Base-by-base conservation (phyloP, 1,284 basidiomycete species). In the Fomes fomentarius region DNA sequence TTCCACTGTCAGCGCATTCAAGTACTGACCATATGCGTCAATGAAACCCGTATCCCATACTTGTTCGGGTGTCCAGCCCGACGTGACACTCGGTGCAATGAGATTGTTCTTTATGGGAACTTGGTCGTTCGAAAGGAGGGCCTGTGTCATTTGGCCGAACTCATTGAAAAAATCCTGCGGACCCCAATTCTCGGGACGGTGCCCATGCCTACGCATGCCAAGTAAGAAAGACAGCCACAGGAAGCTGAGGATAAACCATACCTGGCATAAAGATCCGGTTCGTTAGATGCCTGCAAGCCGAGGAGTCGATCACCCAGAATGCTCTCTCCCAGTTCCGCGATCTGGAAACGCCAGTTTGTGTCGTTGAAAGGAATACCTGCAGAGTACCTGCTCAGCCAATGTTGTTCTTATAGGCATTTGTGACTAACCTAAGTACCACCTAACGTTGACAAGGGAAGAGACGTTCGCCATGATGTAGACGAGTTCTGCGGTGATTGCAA, bases 281-380 rank as follows among this genome's bases (percentile, higher is more conserved):
- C 87, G 67, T 90, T 90, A 4, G 82, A 84, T 10, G 74, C 74
- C 63, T 84, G 80, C 33, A 87, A 63, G 1, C 85, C 52, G 25
- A 83, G 68, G 12, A 89, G 77, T 57, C 77, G 71, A 50, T 77
- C 69, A 0, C 87, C 87, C 2, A 90, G 75, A 52, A 87, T 80
- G 24, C 66, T 42, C 54, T 78, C 70, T 2, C 73, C 74, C 22
- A 67, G 67, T 39, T 73, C 76, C 6, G 79, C 84, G 21, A 86
- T 83, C 4, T 68, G 64, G 5, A 86, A 66, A 2, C 81, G 76
- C 54, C 80, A 78, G 62, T 84, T 60, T 0, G 76, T 74, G 41
- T 81, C 74, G 61, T 81, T 79, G 64, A 83, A 76, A 0, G 81
- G 81, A 34, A 83, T 73, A 47, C 80, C 63, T 61, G 47, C n/a